A percentile compares a stretch with the other conserved stretches of the same genome.
Conservation (phyloP, 2,329 filamentous ascomycete genomes). For the Botrytis fabae region DNA sequence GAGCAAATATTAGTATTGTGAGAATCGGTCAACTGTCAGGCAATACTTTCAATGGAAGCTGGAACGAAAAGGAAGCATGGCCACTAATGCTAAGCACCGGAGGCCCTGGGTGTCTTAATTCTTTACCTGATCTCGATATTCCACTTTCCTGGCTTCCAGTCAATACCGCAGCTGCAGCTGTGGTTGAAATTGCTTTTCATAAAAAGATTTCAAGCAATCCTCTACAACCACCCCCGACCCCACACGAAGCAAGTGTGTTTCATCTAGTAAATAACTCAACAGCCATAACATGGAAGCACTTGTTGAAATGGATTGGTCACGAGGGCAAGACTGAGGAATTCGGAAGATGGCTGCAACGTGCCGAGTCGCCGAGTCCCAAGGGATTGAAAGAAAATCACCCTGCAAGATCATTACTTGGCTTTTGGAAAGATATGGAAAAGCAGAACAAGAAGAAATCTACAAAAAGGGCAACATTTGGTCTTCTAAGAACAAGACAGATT, state of each 20-base stretch:
- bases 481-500: conserved; percentile 7
- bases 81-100: conserved; percentile 49
- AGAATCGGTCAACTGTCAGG: conserved; percentile 49
- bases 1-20: conserved; percentile 26
- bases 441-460: neutral
- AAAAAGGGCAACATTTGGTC: neutral
- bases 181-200: conserved; percentile 43
- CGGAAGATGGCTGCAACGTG: neutral
- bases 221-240: neutral
- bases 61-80: conserved; percentile 52
- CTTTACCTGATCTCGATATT: conserved; percentile 45
- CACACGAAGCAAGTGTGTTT: conserved; percentile 1
- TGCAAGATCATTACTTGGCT: conserved; percentile 9
- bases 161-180: conserved; percentile 46
- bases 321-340: neutral
- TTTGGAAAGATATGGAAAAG: conserved; percentile 4
- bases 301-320: conserved; percentile 11
- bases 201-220: neutral
- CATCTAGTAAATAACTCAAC: conserved; percentile 12
- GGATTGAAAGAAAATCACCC: conserved; percentile 3
- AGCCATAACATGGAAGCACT: neutral
- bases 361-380: neutral
- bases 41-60: conserved; percentile 46
- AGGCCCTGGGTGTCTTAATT: conserved; percentile 39
- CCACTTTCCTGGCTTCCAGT: conserved; percentile 47